Percentiles rank a stretch among this genome's conserved stretches.
phyloP scores from a whole-genome alignment of 768 basidiomycete genomes.

The Pulveroboletus sp. region DNA sequence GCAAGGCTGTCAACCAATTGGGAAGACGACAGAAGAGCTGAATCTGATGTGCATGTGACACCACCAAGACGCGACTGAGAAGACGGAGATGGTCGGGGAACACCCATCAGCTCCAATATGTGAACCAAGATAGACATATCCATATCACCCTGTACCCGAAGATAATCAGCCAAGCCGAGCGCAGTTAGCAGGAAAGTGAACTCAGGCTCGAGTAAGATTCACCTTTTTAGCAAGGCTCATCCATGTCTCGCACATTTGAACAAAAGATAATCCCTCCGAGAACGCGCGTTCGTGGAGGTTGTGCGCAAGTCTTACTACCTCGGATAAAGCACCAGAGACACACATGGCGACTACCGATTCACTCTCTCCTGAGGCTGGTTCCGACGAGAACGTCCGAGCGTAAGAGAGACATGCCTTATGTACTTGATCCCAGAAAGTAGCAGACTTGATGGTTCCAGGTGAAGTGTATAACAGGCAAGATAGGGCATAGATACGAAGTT shows the following conservation, averaged over 20 bases:
- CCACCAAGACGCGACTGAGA: neutral
- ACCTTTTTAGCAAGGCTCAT: constrained; percentile 63
- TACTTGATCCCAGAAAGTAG: constrained; percentile 69
- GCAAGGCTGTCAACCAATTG: constrained; percentile 16
- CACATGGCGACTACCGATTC: constrained; percentile 24
- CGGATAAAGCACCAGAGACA: constrained; percentile 42
- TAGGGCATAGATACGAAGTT: constrained; percentile 41
- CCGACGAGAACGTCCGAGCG: constrained; percentile 18
- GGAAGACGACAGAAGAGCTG: neutral
- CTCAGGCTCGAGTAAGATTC: constrained; percentile 11
- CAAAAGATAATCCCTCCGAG: constrained; percentile 47
- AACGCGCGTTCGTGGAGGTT: constrained; percentile 36
- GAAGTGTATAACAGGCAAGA: constrained; percentile 46
- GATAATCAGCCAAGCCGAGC: neutral
- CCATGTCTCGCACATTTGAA: constrained; percentile 70
- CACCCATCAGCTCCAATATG: constrained; percentile 40
- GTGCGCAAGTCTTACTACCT: constrained; percentile 40
- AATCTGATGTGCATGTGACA: neutral
- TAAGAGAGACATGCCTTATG: constrained; percentile 42
- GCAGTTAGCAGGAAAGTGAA: neutral
- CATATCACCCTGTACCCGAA: constrained; percentile 41
- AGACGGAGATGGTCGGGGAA: constrained; percentile 4
- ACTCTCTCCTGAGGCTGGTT: constrained; percentile 20
- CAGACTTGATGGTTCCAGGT: constrained; percentile 42
- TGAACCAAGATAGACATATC: constrained; percentile 45